Evolutionary conservation across 371 early-diverging fungal species (phyloP).

Genomic region (Syncephalastrum contaminatum): DNA sequence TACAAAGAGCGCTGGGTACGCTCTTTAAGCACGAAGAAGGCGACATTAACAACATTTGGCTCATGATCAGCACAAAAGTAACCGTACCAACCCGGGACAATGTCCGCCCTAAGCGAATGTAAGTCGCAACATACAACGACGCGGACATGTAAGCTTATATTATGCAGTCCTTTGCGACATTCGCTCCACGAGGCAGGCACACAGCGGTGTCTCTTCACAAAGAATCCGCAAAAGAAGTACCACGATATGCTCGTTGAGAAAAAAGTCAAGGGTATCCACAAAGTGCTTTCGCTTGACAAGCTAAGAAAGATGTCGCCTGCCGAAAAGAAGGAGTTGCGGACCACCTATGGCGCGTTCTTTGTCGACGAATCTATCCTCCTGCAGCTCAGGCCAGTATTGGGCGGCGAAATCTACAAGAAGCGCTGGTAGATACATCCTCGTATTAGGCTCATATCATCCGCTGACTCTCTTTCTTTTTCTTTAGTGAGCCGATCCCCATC

Average conservation of each 20-base stretch:
- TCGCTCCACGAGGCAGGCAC: constrained; percentile 35
- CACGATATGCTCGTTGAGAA: constrained; percentile 68
- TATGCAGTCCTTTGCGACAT: constrained; percentile 41
- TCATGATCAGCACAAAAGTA: constrained; percentile 33
- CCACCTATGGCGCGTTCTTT: constrained; percentile 80
- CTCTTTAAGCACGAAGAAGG: constrained; percentile 33
- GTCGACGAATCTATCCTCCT: constrained; percentile 80
- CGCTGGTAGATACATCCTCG: constrained; percentile 67
- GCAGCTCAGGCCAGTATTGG: constrained; percentile 77
- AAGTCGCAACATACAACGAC: constrained; percentile 6
- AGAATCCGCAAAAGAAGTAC: constrained; percentile 77
- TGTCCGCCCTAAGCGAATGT: constrained; percentile 34
- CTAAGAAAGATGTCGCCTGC: constrained; percentile 71
- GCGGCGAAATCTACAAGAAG: constrained; percentile 82
- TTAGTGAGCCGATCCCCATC: constrained; percentile 77
- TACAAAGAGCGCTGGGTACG: constrained; percentile 32
- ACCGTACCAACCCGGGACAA: constrained; percentile 15
- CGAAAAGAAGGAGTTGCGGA: constrained; percentile 74
- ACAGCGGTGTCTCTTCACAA: constrained; percentile 79
- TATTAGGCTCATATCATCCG: not conserved
- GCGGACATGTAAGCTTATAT: not conserved
- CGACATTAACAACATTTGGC: constrained; percentile 27
- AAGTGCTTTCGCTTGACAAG: constrained; percentile 82
- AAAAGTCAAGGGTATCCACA: constrained; percentile 54
- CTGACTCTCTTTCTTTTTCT: constrained; percentile 1